Base-by-base conservation (phyloP, 225 moss, liverwort and hornwort species). In the Antitrichia curtipendula region DNA sequence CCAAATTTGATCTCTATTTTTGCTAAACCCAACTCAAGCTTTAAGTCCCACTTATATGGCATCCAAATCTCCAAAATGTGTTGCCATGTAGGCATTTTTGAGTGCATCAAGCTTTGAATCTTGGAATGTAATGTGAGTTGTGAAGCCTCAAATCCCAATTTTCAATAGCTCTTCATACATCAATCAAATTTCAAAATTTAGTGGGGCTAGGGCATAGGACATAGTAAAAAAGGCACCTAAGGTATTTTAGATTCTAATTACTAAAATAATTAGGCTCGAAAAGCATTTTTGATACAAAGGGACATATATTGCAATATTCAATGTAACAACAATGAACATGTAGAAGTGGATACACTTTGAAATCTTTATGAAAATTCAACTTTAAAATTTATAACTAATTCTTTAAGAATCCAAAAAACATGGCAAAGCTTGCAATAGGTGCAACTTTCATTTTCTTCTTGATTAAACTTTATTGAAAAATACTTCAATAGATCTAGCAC, bases 181-280 rank as follows among this genome's bases (percentile, higher is more conserved):
- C 3, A 23, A 40, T 40, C 40, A 69, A 5, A 24, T 69, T 69
- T 69, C 1, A 69, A 8, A 40, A 40, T 24, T 40, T 40, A 40
- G 5, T 25, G 13, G 23, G 13, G 3, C 24, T 24, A 40, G 3
- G 24, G 40, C 40, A 69, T 13, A n/a, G 1, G 66, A 69, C 0
- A 1, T 4, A 69, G 4, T 69, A 4, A 69, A 0, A 69, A 40
- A 40, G 0, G 0, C 0, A 5, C 7, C 8, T 8, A 20, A 69
- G 4, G 3, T 24, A 40, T 24, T 40, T 40, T 40, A 14, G 5
- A 40, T n/a, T n/a, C n/a, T n/a, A n/a, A n/a, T n/a, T n/a, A 69
- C 24, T 36, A n/a, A n/a, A 66, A n/a, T 3, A n/a, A 6, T n/a
- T n/a, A 21, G 21, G 2, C 12, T 21, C 4, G 21, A 2, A 66